Evolutionary conservation across 306 rosid species (phyloP).

Genomic region (Glycyrrhiza uralensis): DNA sequence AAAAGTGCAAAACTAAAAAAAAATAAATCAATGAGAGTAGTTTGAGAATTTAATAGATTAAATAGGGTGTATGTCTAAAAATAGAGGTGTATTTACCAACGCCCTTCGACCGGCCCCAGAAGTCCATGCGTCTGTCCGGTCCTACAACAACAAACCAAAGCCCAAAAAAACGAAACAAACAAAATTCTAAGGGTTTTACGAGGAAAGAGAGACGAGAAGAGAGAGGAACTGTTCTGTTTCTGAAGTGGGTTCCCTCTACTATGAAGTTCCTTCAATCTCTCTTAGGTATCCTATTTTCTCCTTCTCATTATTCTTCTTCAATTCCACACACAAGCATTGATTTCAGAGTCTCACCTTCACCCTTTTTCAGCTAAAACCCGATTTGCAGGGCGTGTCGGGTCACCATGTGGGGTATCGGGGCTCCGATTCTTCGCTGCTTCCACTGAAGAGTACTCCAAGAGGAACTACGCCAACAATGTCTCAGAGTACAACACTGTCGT

Average conservation of each 20-base stretch:
- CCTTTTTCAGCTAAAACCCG: neutral
- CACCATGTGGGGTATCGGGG: slow-evolving; percentile 44
- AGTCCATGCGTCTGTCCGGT: no score
- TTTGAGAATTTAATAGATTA: no score
- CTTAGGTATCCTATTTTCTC: slow-evolving; percentile 29
- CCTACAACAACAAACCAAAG: neutral
- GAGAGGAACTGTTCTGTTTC: neutral
- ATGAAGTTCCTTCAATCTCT: slow-evolving; percentile 69
- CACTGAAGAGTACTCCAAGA: slow-evolving; percentile 57
- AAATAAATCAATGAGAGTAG: no score
- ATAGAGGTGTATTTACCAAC: no score
- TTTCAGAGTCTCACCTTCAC: neutral
- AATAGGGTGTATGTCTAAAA: no score
- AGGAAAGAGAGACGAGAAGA: neutral
- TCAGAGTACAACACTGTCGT: slow-evolving; percentile 82
- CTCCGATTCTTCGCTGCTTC: slow-evolving; percentile 46
- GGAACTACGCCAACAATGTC: slow-evolving; percentile 78
- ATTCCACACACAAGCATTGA: neutral
- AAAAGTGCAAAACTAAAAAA: no score
- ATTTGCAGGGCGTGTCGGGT: slow-evolving; percentile 46
- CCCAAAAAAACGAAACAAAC: neutral
- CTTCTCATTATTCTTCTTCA: neutral
- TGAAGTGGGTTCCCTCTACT: slow-evolving; percentile 8
- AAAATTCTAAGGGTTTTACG: slow-evolving; percentile 35
- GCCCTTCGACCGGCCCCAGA: no score